Conservation (phyloP, 2,329 filamentous ascomycete genomes). For the Fusarium sp. region DNA sequence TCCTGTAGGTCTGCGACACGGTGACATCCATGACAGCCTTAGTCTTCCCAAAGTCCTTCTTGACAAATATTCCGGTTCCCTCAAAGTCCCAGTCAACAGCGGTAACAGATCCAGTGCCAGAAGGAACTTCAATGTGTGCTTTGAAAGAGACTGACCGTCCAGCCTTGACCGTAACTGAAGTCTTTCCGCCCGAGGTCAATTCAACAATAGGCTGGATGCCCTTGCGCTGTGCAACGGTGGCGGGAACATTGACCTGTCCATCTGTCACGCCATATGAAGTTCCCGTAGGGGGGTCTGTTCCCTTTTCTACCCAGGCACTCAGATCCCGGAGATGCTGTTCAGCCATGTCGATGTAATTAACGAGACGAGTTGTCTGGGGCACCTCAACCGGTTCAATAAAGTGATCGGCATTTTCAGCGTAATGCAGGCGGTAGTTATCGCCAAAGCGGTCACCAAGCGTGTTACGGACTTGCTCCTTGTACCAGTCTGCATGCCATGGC, state of each 20-base stretch:
- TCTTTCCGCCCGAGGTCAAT: background rate
- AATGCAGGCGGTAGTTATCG: conserved; percentile 36
- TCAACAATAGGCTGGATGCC: conserved; percentile 34
- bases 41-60: background rate
- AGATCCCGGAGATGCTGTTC: conserved; percentile 38
- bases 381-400: conserved; percentile 2
- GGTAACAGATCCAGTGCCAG: background rate
- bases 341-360: conserved; percentile 26
- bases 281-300: conserved; percentile 1
- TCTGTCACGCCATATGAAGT: conserved; percentile 19
- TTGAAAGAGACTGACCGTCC: background rate
- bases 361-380: background rate
- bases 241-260: conserved; percentile 24
- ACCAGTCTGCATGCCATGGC: conserved; percentile 43
- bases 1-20: background rate
- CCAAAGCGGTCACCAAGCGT: conserved; percentile 14
- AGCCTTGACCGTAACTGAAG: background rate
- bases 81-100: background rate
- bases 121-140: background rate
- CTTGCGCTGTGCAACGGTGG: conserved; percentile 6
- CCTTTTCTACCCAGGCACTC: conserved; percentile 32
- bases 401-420: conserved; percentile 36
- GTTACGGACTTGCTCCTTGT: conserved; percentile 21
- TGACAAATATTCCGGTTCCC: background rate
- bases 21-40: background rate